Evolutionary conservation across 306 rosid species (phyloP).

Genomic region (Ormosia semicastrata): DNA sequence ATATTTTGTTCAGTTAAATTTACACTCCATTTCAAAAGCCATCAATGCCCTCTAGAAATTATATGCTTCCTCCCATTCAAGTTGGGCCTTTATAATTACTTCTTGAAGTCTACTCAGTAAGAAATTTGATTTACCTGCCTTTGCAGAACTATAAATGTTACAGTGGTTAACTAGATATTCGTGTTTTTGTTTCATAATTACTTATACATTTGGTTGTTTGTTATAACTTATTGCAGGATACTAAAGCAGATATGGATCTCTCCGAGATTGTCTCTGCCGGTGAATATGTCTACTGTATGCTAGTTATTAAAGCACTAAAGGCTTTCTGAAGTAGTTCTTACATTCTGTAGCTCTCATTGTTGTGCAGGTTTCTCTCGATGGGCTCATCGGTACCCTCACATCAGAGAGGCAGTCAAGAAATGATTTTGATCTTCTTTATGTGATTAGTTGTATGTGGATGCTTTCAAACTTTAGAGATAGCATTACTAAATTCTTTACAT

Average conservation of each 20-base stretch:
- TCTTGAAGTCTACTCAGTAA: background rate
- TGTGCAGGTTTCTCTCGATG: conserved; percentile 73
- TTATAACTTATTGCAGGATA: conserved; percentile 50
- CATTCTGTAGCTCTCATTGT: background rate
- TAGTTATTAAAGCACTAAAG: background rate
- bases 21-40: background rate
- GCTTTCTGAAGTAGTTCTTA: background rate
- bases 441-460: conserved; percentile 6
- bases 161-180: background rate
- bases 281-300: conserved; percentile 19
- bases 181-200: background rate
- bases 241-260: conserved; percentile 66
- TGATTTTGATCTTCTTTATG: conserved; percentile 10
- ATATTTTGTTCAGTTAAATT: background rate
- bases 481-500: background rate
- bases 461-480: conserved; percentile 9
- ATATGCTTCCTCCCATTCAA: background rate
- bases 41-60: background rate
- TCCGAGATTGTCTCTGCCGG: conserved; percentile 65
- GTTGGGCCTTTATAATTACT: background rate
- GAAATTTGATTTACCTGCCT: background rate
- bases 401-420: conserved; percentile 48
- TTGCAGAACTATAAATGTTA: background rate
- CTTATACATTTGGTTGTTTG: background rate
- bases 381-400: conserved; percentile 64